These are phyloP conservation scores for Colletotrichum magnum DNA, from an alignment of 2,329 filamentous ascomycete genomes.

Conservation along the genomic window DNA sequence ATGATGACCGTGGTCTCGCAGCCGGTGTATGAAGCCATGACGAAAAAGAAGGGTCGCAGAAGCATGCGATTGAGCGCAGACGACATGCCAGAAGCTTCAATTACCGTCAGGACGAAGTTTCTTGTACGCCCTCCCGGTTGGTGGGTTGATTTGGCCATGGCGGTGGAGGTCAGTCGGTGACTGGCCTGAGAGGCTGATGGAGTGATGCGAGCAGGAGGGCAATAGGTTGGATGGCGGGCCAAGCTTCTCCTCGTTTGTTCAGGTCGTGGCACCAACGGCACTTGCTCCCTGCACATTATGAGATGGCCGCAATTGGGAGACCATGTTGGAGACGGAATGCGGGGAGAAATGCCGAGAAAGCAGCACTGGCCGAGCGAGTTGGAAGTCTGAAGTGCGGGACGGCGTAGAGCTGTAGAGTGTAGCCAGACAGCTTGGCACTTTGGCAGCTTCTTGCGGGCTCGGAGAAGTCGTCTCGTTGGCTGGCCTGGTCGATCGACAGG, in stretches of 20 bases:
- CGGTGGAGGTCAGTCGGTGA: background rate
- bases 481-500: conserved; percentile 19
- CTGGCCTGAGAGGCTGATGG: background rate
- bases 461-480: conserved; percentile 12
- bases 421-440: background rate
- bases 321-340: conserved; percentile 25
- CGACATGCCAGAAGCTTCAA: conserved; percentile 3
- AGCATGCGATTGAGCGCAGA: conserved; percentile 17
- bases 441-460: background rate
- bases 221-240: conserved; percentile 9
- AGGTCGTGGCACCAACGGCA: conserved; percentile 15
- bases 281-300: conserved; percentile 19
- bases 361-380: conserved; percentile 1
- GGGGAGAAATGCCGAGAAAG: conserved; percentile 23
- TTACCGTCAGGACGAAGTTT: background rate
- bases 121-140: background rate
- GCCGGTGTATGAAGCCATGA: conserved; percentile 20
- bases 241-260: conserved; percentile 14
- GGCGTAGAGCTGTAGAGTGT: background rate
- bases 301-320: conserved; percentile 10
- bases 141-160: background rate
- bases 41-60: conserved; percentile 25
- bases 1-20: conserved; percentile 12
- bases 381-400: background rate
- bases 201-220: conserved; percentile 12